Percentiles rank a stretch among this genome's conserved stretches.
phyloP scores from a whole-genome alignment of 371 early-diverging fungal genomes.

The Zychaea mexicana region DNA sequence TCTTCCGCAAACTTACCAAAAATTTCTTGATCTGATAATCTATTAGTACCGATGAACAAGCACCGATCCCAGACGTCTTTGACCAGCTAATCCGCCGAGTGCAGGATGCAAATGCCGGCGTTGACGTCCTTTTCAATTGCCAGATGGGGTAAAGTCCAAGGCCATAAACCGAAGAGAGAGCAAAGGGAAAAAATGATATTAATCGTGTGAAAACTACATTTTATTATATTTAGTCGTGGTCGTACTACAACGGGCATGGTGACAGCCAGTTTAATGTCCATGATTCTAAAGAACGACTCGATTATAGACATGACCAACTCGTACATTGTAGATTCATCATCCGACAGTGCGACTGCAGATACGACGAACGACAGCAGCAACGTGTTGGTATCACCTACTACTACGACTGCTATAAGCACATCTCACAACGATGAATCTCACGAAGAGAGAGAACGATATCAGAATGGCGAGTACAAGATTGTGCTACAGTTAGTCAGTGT shows the following conservation, averaged over 20 bases:
- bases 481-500: conserved; percentile 71
- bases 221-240: conserved; percentile 55
- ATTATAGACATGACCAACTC: conserved; percentile 33
- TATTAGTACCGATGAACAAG: conserved; percentile 74
- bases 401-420: no score
- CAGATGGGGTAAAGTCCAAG: conserved; percentile 73
- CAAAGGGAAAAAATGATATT: not conserved
- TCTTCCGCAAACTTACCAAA: not conserved
- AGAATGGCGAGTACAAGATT: conserved; percentile 66
- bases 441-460: conserved; percentile 51
- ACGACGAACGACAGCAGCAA: not conserved
- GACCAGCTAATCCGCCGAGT: conserved; percentile 63
- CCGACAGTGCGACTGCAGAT: not conserved
- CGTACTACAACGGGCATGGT: conserved; percentile 82
- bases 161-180: not conserved
- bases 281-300: conserved; percentile 42
- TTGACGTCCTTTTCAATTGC: conserved; percentile 74
- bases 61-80: conserved; percentile 80
- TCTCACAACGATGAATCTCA: conserved; percentile 37
- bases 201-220: not conserved
- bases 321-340: conserved; percentile 24
- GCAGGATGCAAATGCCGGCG: conserved; percentile 35
- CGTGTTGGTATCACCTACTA: conserved; percentile 2
- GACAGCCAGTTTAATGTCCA: conserved; percentile 59
- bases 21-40: not conserved